These are phyloP conservation scores for Ophiostoma ulmi DNA, from an alignment of 2,329 filamentous ascomycete species.

Conservation along the genomic window DNA sequence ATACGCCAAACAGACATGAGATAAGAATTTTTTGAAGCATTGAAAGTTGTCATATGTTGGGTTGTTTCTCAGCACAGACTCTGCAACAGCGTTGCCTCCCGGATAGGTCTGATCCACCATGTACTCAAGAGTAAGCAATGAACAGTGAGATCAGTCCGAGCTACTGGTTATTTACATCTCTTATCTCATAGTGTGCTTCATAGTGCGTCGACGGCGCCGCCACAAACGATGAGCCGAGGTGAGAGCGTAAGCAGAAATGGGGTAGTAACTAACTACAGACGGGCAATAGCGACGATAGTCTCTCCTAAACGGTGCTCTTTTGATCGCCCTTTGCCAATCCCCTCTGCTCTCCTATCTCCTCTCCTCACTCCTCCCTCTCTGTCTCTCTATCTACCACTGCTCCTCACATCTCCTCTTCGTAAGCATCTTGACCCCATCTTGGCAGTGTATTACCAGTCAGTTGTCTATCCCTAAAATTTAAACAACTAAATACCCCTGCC, in stretches of 20 bases:
- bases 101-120: neutral
- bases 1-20: neutral
- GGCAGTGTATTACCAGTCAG: neutral
- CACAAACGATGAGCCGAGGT: neutral
- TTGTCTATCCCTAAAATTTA: neutral
- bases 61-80: neutral
- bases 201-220: neutral
- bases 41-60: neutral
- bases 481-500: neutral
- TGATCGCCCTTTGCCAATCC: neutral
- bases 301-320: neutral
- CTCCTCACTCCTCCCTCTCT: no score
- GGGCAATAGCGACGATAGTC: no score
- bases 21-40: neutral
- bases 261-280: no score
- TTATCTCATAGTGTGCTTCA: neutral
- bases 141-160: neutral
- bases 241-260: neutral
- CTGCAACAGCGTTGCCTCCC: neutral
- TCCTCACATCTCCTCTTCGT: neutral
- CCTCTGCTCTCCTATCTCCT: neutral
- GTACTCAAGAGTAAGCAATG: neutral
- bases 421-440: neutral
- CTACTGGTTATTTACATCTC: neutral
- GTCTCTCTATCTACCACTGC: no score